These are phyloP conservation scores for Clonostachys byssicola DNA, from an alignment of 2,329 filamentous ascomycete species.

Conservation along the genomic window DNA sequence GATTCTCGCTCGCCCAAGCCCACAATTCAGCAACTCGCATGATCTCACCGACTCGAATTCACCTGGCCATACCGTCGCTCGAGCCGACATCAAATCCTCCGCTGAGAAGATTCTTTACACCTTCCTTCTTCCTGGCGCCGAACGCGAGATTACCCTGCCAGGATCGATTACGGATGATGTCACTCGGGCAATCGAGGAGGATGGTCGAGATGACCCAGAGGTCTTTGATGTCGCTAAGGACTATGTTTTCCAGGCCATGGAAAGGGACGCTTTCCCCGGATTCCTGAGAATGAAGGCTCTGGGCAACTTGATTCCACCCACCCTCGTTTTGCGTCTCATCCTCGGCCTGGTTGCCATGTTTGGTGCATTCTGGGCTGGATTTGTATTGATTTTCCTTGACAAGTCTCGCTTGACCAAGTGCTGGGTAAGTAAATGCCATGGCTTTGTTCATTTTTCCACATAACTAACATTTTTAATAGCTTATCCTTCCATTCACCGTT, in stretches of 20 bases:
- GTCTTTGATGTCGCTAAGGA: constrained; percentile 97
- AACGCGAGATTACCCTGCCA: constrained; percentile 92
- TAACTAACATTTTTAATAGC: constrained; percentile 22
- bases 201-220: constrained; percentile 90
- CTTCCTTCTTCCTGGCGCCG: constrained; percentile 88
- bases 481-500: constrained; percentile 85
- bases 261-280: constrained; percentile 96
- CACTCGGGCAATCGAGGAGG: constrained; percentile 82
- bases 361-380: constrained; percentile 89
- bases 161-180: constrained; percentile 83
- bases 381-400: constrained; percentile 88
- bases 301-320: constrained; percentile 90
- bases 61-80: constrained; percentile 76
- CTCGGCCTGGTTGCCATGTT: constrained; percentile 80
- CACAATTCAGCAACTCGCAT: constrained; percentile 55
- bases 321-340: constrained; percentile 80
- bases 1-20: constrained; percentile 39
- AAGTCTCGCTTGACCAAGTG: constrained; percentile 68
- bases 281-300: constrained; percentile 93
- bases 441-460: not conserved
- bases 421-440: constrained; percentile 62
- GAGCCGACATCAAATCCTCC: constrained; percentile 85
- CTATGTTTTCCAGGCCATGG: constrained; percentile 99
- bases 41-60: constrained; percentile 74
- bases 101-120: constrained; percentile 99